These are phyloP conservation scores for Hibiscus syriacus DNA, from an alignment of 345 rosid genomes.

Conservation along the genomic window DNA sequence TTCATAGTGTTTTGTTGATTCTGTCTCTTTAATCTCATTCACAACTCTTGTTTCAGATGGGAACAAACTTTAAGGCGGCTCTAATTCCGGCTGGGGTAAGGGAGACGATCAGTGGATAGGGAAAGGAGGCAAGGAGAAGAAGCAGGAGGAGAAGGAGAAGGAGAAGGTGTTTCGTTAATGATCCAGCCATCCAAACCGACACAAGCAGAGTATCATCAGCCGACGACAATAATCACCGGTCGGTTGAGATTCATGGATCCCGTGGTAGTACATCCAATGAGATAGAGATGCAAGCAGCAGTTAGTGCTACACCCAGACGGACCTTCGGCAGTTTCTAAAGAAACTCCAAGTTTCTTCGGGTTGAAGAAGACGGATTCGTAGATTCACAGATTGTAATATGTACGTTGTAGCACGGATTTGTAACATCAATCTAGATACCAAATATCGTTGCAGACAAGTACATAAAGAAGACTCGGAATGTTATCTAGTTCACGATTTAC, in stretches of 20 bases:
- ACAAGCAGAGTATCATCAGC: slow-evolving; percentile 72
- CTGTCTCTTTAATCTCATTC: neutral
- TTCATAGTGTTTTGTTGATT: too few relatives aligned
- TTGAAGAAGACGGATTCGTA: neutral
- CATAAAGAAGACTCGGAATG: too few relatives aligned
- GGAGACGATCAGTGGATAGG: too few relatives aligned
- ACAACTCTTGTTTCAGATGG: slow-evolving; percentile 56
- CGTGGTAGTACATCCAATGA: slow-evolving; percentile 18
- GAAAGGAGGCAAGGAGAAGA: slow-evolving; percentile 67
- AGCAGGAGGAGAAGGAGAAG: slow-evolving; percentile 59
- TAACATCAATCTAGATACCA: too few relatives aligned
- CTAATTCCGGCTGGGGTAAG: too few relatives aligned
- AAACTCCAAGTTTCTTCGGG: too few relatives aligned
- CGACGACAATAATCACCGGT: slow-evolving; percentile 61
- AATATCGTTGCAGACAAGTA: too few relatives aligned
- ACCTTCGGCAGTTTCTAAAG: too few relatives aligned
- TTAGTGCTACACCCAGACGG: neutral
- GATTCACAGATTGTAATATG: neutral
- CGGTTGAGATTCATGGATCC: slow-evolving; percentile 41
- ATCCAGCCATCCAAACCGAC: slow-evolving; percentile 69
- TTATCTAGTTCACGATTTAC: too few relatives aligned
- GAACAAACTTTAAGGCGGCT: slow-evolving; percentile 72
- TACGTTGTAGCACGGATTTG: slow-evolving; percentile 13
- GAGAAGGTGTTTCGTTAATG: slow-evolving; percentile 34
- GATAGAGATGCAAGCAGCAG: slow-evolving; percentile 43